Percentiles rank a stretch among this genome's conserved stretches.
These are phyloP conservation scores for Lasiodiplodia theobromae DNA, from an alignment of 2,329 filamentous ascomycete genomes.

Conservation along the genomic window DNA sequence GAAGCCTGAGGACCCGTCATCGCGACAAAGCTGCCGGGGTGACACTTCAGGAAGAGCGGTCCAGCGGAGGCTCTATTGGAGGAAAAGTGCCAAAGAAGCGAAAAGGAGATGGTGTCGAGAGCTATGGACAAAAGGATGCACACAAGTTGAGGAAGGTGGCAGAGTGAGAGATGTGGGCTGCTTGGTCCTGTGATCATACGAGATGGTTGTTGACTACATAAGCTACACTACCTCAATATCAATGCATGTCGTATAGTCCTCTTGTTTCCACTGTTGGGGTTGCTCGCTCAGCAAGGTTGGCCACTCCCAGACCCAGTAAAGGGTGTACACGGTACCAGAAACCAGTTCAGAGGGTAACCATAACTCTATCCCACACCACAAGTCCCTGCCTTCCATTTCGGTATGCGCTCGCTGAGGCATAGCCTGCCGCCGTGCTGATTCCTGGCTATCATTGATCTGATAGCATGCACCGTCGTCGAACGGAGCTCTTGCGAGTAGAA, in stretches of 20 bases:
- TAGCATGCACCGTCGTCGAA: constrained; percentile 3
- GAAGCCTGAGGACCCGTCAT: too few species aligned
- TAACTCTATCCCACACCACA: constrained; percentile 84
- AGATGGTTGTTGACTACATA: not conserved
- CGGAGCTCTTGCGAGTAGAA: not conserved
- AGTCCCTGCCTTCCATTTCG: constrained; percentile 32
- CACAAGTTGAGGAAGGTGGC: not conserved
- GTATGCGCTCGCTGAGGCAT: not conserved
- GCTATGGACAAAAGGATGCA: not conserved
- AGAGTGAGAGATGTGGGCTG: not conserved
- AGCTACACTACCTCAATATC: constrained; percentile 58
- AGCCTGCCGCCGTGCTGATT: not conserved
- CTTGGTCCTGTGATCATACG: not conserved
- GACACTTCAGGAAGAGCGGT: not conserved
- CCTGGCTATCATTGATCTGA: constrained; percentile 3
- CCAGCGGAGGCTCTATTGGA: not conserved
- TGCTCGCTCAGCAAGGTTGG: constrained; percentile 59
- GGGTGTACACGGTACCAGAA: constrained; percentile 71
- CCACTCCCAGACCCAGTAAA: constrained; percentile 99
- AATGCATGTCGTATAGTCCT: constrained; percentile 67
- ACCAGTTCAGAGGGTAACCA: constrained; percentile 72
- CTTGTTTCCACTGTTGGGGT: constrained; percentile 56
- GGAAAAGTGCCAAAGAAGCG: not conserved
- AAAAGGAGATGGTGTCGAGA: not conserved
- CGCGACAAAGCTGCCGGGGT: not conserved